Evolutionary conservation across 768 basidiomycete species (phyloP).

Genomic region (Suillus cothurnatus): DNA sequence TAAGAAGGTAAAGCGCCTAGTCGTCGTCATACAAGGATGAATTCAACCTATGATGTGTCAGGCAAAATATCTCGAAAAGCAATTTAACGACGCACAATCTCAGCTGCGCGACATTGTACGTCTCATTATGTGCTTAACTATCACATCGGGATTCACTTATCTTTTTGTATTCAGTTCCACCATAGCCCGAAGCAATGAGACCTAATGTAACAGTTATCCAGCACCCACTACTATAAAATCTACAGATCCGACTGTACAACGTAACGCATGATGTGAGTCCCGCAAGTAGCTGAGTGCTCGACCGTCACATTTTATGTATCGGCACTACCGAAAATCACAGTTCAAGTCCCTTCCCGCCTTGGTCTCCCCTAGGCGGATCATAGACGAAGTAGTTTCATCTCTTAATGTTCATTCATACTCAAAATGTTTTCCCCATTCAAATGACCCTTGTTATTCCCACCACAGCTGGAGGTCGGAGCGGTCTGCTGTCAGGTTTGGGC

Average conservation of each 20-base stretch:
- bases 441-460: not conserved
- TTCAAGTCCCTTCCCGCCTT: constrained; percentile 57
- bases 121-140: constrained; percentile 4
- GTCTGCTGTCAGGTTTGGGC: not conserved
- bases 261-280: not conserved
- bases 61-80: constrained; percentile 93
- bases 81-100: constrained; percentile 85
- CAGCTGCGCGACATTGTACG: constrained; percentile 86
- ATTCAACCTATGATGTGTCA: constrained; percentile 29
- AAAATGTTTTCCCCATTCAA: not conserved
- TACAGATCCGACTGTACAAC: not conserved
- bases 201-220: constrained; percentile 14
- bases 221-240: not conserved
- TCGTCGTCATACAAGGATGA: not conserved
- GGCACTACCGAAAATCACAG: constrained; percentile 60
- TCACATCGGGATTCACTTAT: constrained; percentile 5
- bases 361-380: not conserved
- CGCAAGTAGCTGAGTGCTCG: not conserved
- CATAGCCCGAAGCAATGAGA: constrained; percentile 31
- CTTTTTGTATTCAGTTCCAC: constrained; percentile 26
- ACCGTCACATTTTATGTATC: not conserved
- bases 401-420: not conserved
- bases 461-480: not conserved
- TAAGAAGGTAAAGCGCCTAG: constrained; percentile 70
- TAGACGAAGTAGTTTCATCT: not conserved